Evolutionary conservation across 176 grass and related monocot genomes (phyloP).

Genomic region (Carex kokanica): DNA sequence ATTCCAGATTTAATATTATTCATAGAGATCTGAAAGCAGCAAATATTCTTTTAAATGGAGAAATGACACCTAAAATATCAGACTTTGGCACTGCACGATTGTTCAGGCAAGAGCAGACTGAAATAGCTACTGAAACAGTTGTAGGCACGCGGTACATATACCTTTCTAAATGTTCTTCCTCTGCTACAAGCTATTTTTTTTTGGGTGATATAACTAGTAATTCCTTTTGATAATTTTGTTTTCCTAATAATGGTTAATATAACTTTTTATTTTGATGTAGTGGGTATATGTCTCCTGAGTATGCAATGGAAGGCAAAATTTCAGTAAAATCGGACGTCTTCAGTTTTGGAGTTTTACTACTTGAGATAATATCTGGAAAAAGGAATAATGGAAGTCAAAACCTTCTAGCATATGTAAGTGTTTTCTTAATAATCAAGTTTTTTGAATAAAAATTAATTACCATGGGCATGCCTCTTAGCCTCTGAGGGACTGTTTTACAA

Average conservation of each 20-base stretch:
- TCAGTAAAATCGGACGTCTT: conserved; percentile 50
- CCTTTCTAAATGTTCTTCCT: background rate
- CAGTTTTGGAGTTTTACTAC: conserved; percentile 45
- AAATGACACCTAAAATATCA: conserved; percentile 68
- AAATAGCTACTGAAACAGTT: conserved; percentile 34
- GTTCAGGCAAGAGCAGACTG: conserved; percentile 23
- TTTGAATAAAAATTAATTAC: background rate
- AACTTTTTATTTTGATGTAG: background rate
- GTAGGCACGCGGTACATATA: conserved; percentile 40
- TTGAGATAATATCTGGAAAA: conserved; percentile 37
- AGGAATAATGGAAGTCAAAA: conserved; percentile 27
- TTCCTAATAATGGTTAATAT: background rate
- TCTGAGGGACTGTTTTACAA: background rate
- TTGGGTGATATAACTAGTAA: background rate
- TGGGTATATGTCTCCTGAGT: conserved; percentile 41
- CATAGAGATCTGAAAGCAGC: conserved; percentile 57
- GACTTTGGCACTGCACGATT: conserved; percentile 50
- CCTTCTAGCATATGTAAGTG: conserved; percentile 46
- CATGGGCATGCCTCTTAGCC: background rate
- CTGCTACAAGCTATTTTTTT: background rate
- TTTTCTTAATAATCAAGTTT: background rate
- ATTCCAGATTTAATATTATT: conserved; percentile 55
- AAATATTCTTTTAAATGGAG: conserved; percentile 48
- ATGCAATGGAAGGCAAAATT: conserved; percentile 38
- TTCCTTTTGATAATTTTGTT: background rate